Percentiles rank a stretch among this genome's conserved stretches.
These are phyloP conservation scores for Geranium incanum DNA, from an alignment of 441 rosid species.

Conservation along the genomic window DNA sequence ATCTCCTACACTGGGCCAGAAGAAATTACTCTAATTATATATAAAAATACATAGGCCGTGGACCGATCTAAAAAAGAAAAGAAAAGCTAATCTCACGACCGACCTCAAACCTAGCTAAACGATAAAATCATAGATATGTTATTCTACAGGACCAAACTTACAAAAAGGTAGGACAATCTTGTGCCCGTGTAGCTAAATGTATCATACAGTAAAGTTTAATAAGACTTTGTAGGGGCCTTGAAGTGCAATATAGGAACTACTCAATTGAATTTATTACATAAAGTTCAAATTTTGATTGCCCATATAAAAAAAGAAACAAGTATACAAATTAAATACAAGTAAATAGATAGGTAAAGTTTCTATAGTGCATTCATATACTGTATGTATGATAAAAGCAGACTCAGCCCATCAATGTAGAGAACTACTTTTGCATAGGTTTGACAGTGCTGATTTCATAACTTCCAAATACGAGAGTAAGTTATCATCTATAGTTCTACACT, in stretches of 20 bases:
- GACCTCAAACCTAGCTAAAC: not conserved
- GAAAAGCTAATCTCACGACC: not conserved
- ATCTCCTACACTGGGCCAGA: not conserved
- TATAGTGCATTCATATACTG: not conserved
- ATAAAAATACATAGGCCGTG: not conserved
- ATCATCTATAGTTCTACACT: not conserved
- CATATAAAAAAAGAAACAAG: not conserved
- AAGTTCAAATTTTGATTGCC: not conserved
- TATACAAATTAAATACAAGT: not conserved
- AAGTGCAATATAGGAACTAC: not conserved
- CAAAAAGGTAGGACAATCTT: not conserved
- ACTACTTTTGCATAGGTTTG: not conserved
- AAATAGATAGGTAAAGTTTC: not conserved
- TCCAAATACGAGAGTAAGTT: no score
- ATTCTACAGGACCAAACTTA: not conserved
- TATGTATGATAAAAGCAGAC: no score
- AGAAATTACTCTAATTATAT: not conserved
- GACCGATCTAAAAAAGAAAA: not conserved
- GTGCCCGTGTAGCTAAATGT: not conserved
- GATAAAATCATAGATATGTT: not conserved
- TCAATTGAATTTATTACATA: not conserved
- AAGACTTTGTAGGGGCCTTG: not conserved
- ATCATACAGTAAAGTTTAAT: slow-evolving; percentile 1
- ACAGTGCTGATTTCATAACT: not conserved
- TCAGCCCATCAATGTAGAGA: not conserved